phyloP scores from a whole-genome alignment of 768 basidiomycete genomes.

The Pleurotus djamor region DNA sequence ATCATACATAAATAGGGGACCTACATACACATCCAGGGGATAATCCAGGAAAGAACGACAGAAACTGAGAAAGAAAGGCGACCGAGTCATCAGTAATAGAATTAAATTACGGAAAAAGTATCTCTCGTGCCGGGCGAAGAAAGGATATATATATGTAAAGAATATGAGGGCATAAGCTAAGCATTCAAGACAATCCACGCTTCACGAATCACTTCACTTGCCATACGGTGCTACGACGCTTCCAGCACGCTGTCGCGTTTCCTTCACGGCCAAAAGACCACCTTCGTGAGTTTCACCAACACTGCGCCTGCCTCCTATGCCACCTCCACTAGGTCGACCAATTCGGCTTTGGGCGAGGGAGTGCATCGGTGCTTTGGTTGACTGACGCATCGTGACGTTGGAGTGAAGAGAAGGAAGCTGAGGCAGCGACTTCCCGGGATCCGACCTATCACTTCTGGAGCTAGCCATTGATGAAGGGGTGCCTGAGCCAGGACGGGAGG shows the following conservation, averaged over 20 bases:
- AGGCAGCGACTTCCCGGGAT: conserved; percentile 36
- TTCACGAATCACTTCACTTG: conserved; percentile 1
- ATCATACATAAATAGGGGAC: neutral
- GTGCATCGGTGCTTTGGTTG: conserved; percentile 35
- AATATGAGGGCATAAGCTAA: neutral
- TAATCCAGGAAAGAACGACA: neutral
- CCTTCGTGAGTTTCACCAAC: conserved; percentile 5
- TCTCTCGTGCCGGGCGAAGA: neutral
- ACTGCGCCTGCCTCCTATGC: conserved; percentile 22
- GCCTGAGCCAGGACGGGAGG: conserved; percentile 23
- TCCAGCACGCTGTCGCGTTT: conserved; percentile 10
- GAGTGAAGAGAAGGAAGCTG: conserved; percentile 36
- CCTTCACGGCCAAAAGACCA: conserved; percentile 8
- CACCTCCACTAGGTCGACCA: conserved; percentile 41
- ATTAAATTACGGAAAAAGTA: neutral
- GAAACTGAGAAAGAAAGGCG: neutral
- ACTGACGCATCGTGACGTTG: conserved; percentile 46
- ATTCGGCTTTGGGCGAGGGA: conserved; percentile 46
- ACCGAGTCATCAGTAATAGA: conserved; percentile 10
- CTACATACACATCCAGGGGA: no score
- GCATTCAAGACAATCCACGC: neutral
- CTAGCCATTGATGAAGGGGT: conserved; percentile 23
- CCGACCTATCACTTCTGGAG: conserved; percentile 21
- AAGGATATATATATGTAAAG: neutral
- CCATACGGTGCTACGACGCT: conserved; percentile 7